phyloP scores from a whole-genome alignment of 148 eudicot genomes.

The Fagopyrum tataricum region DNA sequence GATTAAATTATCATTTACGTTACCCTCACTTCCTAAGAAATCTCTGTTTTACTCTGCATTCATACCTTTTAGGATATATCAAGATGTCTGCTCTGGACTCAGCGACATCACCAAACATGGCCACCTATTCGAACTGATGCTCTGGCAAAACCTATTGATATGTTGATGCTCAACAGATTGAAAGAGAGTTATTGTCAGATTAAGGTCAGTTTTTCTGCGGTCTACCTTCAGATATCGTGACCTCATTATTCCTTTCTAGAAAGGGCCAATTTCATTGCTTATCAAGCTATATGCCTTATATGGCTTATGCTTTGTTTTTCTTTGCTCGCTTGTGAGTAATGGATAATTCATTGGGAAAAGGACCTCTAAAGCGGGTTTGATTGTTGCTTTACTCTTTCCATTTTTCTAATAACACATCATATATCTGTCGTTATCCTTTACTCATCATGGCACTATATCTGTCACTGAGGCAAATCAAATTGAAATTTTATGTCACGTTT shows the following conservation, averaged over 20 bases:
- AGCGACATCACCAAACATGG: conserved; percentile 99
- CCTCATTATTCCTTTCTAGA: neutral
- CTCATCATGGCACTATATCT: neutral
- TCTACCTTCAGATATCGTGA: conserved; percentile 6
- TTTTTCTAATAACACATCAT: neutral
- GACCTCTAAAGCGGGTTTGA: neutral
- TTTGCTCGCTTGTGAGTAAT: neutral
- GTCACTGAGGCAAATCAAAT: neutral
- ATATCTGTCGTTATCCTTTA: neutral
- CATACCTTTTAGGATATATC: conserved; percentile 68
- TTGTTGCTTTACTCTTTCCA: neutral
- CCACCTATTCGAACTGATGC: conserved; percentile 94
- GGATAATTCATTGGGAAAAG: neutral
- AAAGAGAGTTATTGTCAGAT: conserved; percentile 84
- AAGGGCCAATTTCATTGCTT: neutral
- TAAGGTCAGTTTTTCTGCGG: conserved; percentile 44
- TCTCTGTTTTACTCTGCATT: neutral
- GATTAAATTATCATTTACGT: neutral
- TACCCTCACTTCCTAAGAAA: conserved; percentile 16
- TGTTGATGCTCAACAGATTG: conserved; percentile 78
- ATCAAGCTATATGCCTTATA: neutral
- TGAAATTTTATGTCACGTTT: neutral
- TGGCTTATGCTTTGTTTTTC: neutral
- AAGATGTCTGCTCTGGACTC: conserved; percentile 96
- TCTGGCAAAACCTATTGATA: conserved; percentile 72